phyloP scores from a whole-genome alignment of 441 rosid genomes.

The Macaranga tanarius region DNA sequence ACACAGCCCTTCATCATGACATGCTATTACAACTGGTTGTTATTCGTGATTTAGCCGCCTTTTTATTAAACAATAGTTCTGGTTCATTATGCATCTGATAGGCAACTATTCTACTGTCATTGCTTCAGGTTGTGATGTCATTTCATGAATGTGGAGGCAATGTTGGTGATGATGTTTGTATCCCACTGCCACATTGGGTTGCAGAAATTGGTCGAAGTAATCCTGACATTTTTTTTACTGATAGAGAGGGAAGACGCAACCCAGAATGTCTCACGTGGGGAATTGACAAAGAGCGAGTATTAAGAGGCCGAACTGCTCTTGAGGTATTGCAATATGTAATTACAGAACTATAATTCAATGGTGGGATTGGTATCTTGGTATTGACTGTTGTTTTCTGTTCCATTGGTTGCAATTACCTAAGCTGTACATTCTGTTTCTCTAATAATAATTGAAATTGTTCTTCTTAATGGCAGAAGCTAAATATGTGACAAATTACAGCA shows the following conservation, averaged over 20 bases:
- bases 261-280: constrained; percentile 99
- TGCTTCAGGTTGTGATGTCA: constrained; percentile 86
- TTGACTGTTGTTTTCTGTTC: background rate
- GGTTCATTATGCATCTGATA: constrained; percentile 25
- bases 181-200: constrained; percentile 98
- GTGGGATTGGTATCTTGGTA: background rate
- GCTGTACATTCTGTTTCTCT: constrained; percentile 13
- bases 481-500: constrained; percentile 1
- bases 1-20: background rate
- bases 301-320: constrained; percentile 90
- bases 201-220: constrained; percentile 93
- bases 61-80: background rate
- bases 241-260: constrained; percentile 95
- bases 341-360: background rate
- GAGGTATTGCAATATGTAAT: constrained; percentile 58
- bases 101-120: constrained; percentile 21
- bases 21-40: background rate
- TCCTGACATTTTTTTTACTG: constrained; percentile 93
- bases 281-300: constrained; percentile 81
- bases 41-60: constrained; percentile 6
- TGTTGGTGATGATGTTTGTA: constrained; percentile 97
- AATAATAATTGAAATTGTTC: constrained; percentile 8
- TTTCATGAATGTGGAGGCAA: constrained; percentile 99
- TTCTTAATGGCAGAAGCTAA: constrained; percentile 8
- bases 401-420: constrained; percentile 14